Base-by-base conservation (phyloP, 2,329 filamentous ascomycete genomes). In the Ceratocystiopsis brevicomis region DNA sequence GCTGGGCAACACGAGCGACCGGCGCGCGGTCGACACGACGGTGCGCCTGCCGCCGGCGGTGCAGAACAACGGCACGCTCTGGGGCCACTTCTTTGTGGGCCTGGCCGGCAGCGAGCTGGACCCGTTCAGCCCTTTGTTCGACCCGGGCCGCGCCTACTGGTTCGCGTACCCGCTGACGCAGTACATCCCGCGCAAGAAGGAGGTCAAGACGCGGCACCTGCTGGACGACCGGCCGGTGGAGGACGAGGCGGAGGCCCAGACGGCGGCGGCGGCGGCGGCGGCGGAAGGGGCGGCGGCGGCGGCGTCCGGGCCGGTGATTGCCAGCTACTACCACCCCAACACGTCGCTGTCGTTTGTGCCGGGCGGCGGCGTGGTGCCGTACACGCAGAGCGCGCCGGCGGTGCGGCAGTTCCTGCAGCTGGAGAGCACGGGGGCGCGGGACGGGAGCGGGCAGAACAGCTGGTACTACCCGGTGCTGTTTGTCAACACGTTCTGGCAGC, bases 401-500 rank as follows among this genome's bases (percentile, higher is more conserved):
- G 65, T 82, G 44, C 75, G 79, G 42, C 78, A 85, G 54, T 90
- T 81, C 56, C 65, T 95, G 35, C 76, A 77, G 39, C 69, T 94
- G 32, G 90, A 96, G 58, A 60, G 73, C 2, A 86, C 76, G 2
- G 82, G 81, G 39, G 82, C 85, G 38, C 76, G 90, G 47, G 90
- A 98, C 58, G 76, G 69, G 2, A 76, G 76, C 14, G 90, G 90
- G 35, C 73, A 87, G 61, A 85, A 96, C 61, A 79, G 80, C 48
- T 98, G 87, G 87, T 98, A 96, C 52, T 79, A 76, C 56, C 90
- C 90, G 5, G 74, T 95, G 38, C 63, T 96, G 36, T 98, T 85
- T 57, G 67, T 90, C 56, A 98, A 98, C 63, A 92, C 81, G 4
- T 98, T 98, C 62, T 98, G 90, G 90, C 88, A 96, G 61, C 69